These are phyloP conservation scores for Beauveria sp. DNA, from an alignment of 2,329 filamentous ascomycete genomes.

Conservation along the genomic window DNA sequence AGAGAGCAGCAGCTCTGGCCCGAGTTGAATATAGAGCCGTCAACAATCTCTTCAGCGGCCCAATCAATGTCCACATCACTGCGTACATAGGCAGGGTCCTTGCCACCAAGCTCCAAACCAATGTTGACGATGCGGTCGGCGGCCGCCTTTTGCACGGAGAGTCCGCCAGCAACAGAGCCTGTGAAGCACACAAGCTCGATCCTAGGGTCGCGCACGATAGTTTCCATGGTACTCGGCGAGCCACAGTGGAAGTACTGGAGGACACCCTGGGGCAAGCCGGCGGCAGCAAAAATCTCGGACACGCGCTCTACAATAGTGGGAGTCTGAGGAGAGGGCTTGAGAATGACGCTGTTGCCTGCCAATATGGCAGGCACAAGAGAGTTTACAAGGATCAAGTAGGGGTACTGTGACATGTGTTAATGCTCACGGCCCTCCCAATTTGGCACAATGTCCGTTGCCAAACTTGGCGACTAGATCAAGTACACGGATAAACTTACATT, in stretches of 20 bases:
- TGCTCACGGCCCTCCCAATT: neutral
- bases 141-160: slow-evolving; percentile 79
- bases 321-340: slow-evolving; percentile 93
- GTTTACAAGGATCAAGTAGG: slow-evolving; percentile 89
- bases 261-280: slow-evolving; percentile 74
- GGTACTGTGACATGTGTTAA: slow-evolving; percentile 54
- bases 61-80: slow-evolving; percentile 80
- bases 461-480: neutral
- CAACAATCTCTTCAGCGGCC: slow-evolving; percentile 91
- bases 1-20: slow-evolving; percentile 96
- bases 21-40: slow-evolving; percentile 95
- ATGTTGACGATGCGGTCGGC: slow-evolving; percentile 78
- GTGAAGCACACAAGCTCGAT: slow-evolving; percentile 87
- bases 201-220: slow-evolving; percentile 67
- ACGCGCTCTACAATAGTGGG: slow-evolving; percentile 86
- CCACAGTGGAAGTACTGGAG: slow-evolving; percentile 91
- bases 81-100: slow-evolving; percentile 87
- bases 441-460: slow-evolving; percentile 12
- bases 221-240: slow-evolving; percentile 66
- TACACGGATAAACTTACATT: slow-evolving; percentile 56
- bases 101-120: slow-evolving; percentile 86
- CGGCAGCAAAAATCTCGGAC: slow-evolving; percentile 65
- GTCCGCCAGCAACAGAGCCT: slow-evolving; percentile 79
- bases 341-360: slow-evolving; percentile 80
- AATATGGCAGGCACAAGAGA: slow-evolving; percentile 87